phyloP scores from a whole-genome alignment of 78 protist species.

The Tieghemostelium lacteum region DNA sequence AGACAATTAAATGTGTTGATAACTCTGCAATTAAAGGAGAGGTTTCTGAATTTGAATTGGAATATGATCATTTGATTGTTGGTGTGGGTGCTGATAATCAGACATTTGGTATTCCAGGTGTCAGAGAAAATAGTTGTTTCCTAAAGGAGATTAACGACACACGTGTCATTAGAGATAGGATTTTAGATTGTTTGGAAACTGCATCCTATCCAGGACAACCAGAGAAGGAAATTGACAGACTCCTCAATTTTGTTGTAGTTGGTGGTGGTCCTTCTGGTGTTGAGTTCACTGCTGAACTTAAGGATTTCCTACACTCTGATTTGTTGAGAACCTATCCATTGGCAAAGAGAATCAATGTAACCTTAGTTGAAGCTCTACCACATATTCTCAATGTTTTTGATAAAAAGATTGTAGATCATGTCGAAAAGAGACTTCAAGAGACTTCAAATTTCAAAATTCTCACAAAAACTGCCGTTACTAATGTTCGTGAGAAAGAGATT shows the following conservation, averaged over 20 bases:
- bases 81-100: slow-evolving; percentile 87
- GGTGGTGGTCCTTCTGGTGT: slow-evolving; percentile 95
- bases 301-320: slow-evolving; percentile 82
- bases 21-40: slow-evolving; percentile 61
- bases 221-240: slow-evolving; percentile 62
- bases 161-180: slow-evolving; percentile 76
- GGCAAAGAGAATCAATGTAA: slow-evolving; percentile 31
- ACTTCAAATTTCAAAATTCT: slow-evolving; percentile 21
- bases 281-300: slow-evolving; percentile 82
- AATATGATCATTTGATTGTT: slow-evolving; percentile 88
- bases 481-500: slow-evolving; percentile 29
- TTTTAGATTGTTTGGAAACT: slow-evolving; percentile 84
- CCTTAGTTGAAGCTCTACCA: slow-evolving; percentile 75
- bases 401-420: slow-evolving; percentile 64
- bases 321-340: slow-evolving; percentile 37
- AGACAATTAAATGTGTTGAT: slow-evolving; percentile 51
- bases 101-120: slow-evolving; percentile 89
- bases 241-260: slow-evolving; percentile 86
- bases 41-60: slow-evolving; percentile 58
- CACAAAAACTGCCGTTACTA: slow-evolving; percentile 60
- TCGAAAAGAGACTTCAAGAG: slow-evolving; percentile 36
- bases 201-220: slow-evolving; percentile 86
- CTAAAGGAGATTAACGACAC: slow-evolving; percentile 85
- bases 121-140: slow-evolving; percentile 81
- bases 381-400: slow-evolving; percentile 61